Evolutionary conservation across 257 asterid genomes (phyloP), one percentile per base, ranked within the genome.

Genomic region (Forsythia suspensa): DNA sequence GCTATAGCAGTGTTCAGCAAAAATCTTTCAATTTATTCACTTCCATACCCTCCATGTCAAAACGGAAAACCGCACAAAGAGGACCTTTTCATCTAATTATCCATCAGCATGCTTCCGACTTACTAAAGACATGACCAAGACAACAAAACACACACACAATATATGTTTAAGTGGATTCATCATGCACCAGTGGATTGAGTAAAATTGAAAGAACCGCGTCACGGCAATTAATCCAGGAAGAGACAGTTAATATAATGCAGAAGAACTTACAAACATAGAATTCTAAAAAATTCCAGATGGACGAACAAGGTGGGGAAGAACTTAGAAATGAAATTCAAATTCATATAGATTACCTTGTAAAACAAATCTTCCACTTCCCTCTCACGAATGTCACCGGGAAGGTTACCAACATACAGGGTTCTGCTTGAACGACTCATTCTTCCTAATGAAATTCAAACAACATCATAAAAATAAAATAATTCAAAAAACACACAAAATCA

Each of bases 391-490:
- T 94, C 98, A 20, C 98, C 98, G 4, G 98, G 99, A 82, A 96
- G 99, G 88, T 96, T 96, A 48, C 99, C 99, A 13, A 96, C 97
- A 42, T 96, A 94, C 59, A 96, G 94, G 38, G 99, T 96, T 88
- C 96, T 90, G 86, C 97, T 92, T 9, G 99, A 88, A 48, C 98
- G 97, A 86, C 99, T 96, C 99, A 96, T 96, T 77, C 73, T 92
- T 79, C 85, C 88, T 79, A 38, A 39, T 75, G 6, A 77, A 59
- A 61, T 37, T 20, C 57, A 77, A 37, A 11, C 12, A 2, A n/a
- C 1, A 15, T 37, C 41, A 42, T 3, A 7, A 36, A 21, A 72
- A 72, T 20, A 4, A 21, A 43, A 20, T n/a, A 42, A 40, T 0
- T 6, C 13, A 21, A 69, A 5, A 15, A 36, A 21, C 21, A 15